Evolutionary conservation across 495 filamentous ascomycete species (phyloP).

Genomic region (Aspergillus leporis): DNA sequence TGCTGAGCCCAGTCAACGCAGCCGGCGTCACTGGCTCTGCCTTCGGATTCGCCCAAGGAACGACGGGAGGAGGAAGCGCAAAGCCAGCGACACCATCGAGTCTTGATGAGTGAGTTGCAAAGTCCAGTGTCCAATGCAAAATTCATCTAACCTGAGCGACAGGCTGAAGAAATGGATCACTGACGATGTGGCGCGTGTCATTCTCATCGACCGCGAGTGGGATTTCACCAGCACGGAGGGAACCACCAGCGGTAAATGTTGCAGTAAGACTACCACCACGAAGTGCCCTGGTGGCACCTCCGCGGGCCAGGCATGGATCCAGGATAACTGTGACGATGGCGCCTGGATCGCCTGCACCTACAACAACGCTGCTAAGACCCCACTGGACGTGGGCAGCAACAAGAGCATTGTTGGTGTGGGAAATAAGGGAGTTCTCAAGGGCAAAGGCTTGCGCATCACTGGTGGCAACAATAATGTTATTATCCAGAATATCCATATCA

Average conservation of each 20-base stretch:
- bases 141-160: not conserved
- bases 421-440: constrained; percentile 27
- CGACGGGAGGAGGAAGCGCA: not conserved
- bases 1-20: not conserved
- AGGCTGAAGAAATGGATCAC: constrained; percentile 18
- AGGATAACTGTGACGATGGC: constrained; percentile 1
- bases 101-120: not conserved
- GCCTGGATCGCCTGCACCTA: constrained; percentile 8
- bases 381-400: constrained; percentile 25
- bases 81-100: not conserved
- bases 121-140: not conserved
- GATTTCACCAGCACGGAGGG: constrained; percentile 42
- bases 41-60: not conserved
- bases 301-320: constrained; percentile 14
- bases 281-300: constrained; percentile 6
- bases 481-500: constrained; percentile 36
- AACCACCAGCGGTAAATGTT: constrained; percentile 21
- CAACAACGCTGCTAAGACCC: constrained; percentile 23
- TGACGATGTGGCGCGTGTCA: constrained; percentile 38
- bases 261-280: not conserved
- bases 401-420: constrained; percentile 29
- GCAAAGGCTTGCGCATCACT: constrained; percentile 28
- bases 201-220: constrained; percentile 39
- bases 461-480: constrained; percentile 30
- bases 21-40: not conserved